phyloP scores from a whole-genome alignment of 2,329 filamentous ascomycete species.

The Colletotrichum sp. region DNA sequence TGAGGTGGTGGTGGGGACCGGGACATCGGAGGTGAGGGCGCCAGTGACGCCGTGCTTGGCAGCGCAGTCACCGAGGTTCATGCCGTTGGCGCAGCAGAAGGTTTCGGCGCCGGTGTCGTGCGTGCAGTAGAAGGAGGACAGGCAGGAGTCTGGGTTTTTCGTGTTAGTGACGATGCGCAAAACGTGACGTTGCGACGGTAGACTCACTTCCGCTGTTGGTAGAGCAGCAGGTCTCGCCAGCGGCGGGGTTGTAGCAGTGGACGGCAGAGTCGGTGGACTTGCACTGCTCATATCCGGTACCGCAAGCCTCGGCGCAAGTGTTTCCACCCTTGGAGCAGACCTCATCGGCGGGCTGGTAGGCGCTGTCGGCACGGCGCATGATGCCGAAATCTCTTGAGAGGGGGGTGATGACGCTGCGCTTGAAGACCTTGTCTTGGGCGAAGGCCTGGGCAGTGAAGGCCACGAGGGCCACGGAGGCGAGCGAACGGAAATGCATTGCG shows the following conservation, averaged over 20 bases:
- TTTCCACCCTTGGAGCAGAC: constrained; percentile 50
- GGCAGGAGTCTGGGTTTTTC: constrained; percentile 58
- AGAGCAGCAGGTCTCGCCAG: constrained; percentile 61
- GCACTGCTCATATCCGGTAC: constrained; percentile 54
- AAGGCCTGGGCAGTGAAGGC: constrained; percentile 20
- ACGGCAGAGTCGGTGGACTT: constrained; percentile 50
- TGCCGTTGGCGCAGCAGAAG: constrained; percentile 65
- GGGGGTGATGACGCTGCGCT: constrained; percentile 38
- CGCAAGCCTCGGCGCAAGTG: constrained; percentile 62
- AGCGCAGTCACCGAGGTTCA: constrained; percentile 61
- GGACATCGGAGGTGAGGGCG: constrained; percentile 50
- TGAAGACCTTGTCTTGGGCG: constrained; percentile 30
- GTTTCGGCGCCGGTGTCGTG: constrained; percentile 54
- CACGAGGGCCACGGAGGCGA: constrained; percentile 22
- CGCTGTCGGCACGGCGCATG: constrained; percentile 47
- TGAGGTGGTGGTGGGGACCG: constrained; percentile 37
- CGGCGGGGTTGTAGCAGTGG: constrained; percentile 63
- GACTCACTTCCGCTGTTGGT: constrained; percentile 62
- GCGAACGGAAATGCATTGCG: constrained; percentile 23
- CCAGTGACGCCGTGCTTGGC: constrained; percentile 52
- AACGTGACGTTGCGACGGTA: neutral
- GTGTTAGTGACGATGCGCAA: neutral
- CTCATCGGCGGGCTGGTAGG: constrained; percentile 54
- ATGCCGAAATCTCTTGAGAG: constrained; percentile 40
- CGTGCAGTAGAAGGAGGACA: constrained; percentile 67